Evolutionary conservation across 2,329 filamentous ascomycete species (phyloP), one percentile per base, ranked within the genome.

Genomic region (Cadophora luteo-olivacea): DNA sequence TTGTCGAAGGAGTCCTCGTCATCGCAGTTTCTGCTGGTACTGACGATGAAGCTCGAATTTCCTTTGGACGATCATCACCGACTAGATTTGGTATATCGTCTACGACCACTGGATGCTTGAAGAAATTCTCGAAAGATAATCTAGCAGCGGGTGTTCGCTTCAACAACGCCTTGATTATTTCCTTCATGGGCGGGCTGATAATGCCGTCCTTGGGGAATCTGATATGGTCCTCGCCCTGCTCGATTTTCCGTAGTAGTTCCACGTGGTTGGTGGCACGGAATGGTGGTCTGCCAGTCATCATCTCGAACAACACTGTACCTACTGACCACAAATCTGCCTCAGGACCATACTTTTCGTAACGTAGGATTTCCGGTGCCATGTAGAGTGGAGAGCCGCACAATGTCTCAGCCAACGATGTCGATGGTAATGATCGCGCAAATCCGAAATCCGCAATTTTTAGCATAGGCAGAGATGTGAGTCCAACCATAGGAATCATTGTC

Each of bases 301-400:
- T 97, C 81, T 99, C 96, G 78, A 93, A 97, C 29, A 97, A 83
- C 9, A 99, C 96, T 22, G 96, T 97, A 62, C 96, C 96, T 41
- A 97, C 93, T 25, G 96, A 99, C 96, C 96, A 99, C 41, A 99
- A 83, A 82, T 99, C 96, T 58, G 94, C 95, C 80, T 97, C 97
- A 72, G 95, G 93, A 81, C 97, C 95, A 80, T 99, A 99, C 77
- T 95, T 95, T 79, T 99, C 94, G 76, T 98, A 99, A 69, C 94
- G 90, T 70, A 99, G 84, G 72, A 99, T 99, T 82, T 99, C 96
- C 4, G 96, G 96, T 0, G 96, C 96, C 96, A 99, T 99, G 82
- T 99, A 99, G 32, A 99, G 84, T 11, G 96, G 96, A 14, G 96
- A 98, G 22, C 96, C 96, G 79, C 96, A 99, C 0, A 99, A 87